A percentile compares a stretch with the other conserved stretches of the same genome.
phyloP scores from a whole-genome alignment of 441 rosid genomes.

The Erysimum pusillum region DNA sequence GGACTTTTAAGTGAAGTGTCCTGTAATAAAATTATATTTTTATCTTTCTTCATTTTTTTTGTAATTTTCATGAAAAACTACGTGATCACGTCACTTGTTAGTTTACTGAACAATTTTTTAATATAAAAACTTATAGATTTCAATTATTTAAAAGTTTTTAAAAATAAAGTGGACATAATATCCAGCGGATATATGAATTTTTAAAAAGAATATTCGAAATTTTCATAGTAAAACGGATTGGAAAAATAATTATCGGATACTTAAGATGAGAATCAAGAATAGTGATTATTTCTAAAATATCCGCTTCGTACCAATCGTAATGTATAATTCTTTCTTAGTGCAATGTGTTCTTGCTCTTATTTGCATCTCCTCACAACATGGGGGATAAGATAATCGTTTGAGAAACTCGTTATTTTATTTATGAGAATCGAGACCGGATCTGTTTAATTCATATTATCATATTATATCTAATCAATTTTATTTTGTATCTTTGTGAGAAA shows the following conservation, averaged over 20 bases:
- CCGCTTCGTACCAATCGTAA: too few species aligned
- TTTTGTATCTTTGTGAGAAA: conserved; percentile 13
- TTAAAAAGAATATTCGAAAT: too few species aligned
- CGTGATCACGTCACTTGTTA: neutral
- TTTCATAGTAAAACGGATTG: too few species aligned
- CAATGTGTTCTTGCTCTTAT: too few species aligned
- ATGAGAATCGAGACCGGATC: neutral
- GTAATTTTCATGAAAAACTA: neutral
- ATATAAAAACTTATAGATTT: too few species aligned
- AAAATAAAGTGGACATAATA: neutral
- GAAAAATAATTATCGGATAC: too few species aligned
- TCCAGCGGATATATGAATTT: too few species aligned
- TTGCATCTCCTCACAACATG: neutral
- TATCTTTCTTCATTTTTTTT: too few species aligned
- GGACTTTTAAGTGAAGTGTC: neutral
- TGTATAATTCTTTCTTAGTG: too few species aligned
- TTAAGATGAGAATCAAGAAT: too few species aligned
- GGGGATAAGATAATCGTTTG: neutral
- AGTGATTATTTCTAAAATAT: too few species aligned
- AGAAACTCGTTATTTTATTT: neutral
- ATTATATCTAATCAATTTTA: neutral
- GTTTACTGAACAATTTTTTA: neutral
- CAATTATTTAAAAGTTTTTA: neutral
- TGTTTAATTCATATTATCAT: neutral
- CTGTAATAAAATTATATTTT: neutral